Conservation (phyloP, 148 eudicot species). For the Rhododendron simsii region DNA sequence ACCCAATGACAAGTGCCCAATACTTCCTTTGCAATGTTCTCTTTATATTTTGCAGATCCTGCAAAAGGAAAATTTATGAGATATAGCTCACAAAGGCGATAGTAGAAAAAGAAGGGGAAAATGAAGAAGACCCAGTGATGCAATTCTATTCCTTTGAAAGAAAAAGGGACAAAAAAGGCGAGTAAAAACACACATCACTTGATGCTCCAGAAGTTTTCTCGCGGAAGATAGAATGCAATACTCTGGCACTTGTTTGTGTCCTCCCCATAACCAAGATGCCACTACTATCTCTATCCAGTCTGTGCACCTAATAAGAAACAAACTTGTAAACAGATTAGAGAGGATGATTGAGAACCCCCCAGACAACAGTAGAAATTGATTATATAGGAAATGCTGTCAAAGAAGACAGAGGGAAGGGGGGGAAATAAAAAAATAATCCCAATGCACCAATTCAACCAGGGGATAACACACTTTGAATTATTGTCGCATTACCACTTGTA, state of each 20-base stretch:
- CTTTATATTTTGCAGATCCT: slow-evolving; percentile 40
- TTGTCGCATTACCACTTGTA: background rate
- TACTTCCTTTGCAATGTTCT: slow-evolving; percentile 68
- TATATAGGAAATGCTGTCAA: background rate
- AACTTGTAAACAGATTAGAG: slow-evolving; percentile 8
- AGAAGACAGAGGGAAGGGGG: background rate
- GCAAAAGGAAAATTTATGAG: background rate
- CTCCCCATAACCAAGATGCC: slow-evolving; percentile 98
- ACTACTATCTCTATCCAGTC: slow-evolving; percentile 96
- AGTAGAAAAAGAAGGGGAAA: background rate
- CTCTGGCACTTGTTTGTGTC: slow-evolving; percentile 69
- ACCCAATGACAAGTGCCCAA: slow-evolving; percentile 94
- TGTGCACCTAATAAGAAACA: slow-evolving; percentile 70
- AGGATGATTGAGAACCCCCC: background rate
- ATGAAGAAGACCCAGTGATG: background rate
- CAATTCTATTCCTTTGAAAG: background rate
- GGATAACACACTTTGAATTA: background rate
- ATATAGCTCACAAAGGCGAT: background rate
- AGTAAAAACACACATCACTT: slow-evolving; percentile 46
- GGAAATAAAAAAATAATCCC: background rate
- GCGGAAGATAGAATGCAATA: slow-evolving; percentile 87
- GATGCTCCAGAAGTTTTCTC: slow-evolving; percentile 77
- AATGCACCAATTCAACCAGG: background rate
- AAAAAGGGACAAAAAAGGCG: background rate
- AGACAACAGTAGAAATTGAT: background rate